Conservation (phyloP, 148 eudicot genomes). For the Fallopia convolvulus region DNA sequence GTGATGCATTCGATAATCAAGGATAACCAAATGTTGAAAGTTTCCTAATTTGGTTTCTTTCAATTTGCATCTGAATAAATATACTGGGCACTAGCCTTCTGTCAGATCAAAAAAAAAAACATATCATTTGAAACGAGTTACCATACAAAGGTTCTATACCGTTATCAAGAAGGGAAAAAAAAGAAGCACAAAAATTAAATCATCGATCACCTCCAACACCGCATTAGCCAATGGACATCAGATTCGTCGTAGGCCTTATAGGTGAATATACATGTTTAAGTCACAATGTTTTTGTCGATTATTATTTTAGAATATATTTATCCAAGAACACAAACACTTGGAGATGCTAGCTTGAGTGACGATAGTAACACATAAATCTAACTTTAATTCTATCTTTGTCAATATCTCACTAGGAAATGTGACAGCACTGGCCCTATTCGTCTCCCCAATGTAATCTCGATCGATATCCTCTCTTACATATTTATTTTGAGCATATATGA, state of each 20-base stretch:
- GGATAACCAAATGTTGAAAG: background rate
- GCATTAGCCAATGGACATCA: slow-evolving; percentile 1
- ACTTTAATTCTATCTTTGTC: background rate
- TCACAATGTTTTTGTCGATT: background rate
- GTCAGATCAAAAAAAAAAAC: too few relatives aligned
- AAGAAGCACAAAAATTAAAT: background rate
- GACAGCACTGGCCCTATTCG: background rate
- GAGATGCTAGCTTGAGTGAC: background rate
- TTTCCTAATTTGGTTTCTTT: background rate
- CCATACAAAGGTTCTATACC: background rate
- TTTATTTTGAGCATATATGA: background rate
- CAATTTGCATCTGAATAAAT: too few relatives aligned
- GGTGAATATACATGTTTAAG: background rate
- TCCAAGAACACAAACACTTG: background rate
- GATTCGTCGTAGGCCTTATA: background rate
- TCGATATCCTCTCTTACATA: background rate
- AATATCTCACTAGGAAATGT: background rate
- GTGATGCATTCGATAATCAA: background rate
- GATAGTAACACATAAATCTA: background rate
- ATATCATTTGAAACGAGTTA: background rate
- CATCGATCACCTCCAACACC: background rate
- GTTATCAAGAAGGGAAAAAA: background rate
- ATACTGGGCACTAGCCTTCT: too few relatives aligned
- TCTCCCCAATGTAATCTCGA: background rate
- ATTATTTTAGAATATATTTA: background rate